Conservation (phyloP, 495 filamentous ascomycete species). For the Pseudoneurospora amorphoporcata region DNA sequence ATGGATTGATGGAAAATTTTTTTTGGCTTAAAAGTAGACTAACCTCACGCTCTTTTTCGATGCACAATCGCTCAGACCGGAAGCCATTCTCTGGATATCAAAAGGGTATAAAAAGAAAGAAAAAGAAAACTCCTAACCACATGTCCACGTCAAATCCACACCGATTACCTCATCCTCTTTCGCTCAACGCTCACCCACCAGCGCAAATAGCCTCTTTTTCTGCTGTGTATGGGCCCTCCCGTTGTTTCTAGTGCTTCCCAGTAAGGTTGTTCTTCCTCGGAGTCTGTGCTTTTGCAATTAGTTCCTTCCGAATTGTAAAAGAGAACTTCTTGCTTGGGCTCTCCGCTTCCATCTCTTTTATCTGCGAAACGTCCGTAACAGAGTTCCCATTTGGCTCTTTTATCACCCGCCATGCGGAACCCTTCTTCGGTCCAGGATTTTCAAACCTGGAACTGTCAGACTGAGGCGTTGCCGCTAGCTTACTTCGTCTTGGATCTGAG, state of each 20-base stretch:
- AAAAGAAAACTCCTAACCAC: background rate
- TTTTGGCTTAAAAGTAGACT: background rate
- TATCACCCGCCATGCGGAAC: background rate
- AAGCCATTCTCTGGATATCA: background rate
- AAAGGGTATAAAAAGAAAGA: background rate
- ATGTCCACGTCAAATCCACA: background rate
- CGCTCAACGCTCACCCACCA: background rate
- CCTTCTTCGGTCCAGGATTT: background rate
- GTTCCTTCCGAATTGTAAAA: background rate
- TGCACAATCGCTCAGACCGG: background rate
- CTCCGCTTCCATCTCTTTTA: background rate
- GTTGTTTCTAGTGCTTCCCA: background rate
- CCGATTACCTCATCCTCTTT: background rate
- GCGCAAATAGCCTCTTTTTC: background rate
- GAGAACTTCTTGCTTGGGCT: background rate
- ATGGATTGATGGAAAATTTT: background rate
- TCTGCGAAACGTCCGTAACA: background rate
- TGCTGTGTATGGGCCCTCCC: background rate
- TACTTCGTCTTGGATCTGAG: background rate
- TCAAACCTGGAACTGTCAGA: background rate
- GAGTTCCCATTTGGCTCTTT: background rate
- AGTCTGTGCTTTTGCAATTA: background rate
- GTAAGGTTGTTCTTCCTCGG: background rate
- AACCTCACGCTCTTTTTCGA: background rate
- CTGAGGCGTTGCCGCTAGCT: background rate